Conservation (phyloP, 1,284 basidiomycete genomes). For the Melampsora larici-populina region DNA sequence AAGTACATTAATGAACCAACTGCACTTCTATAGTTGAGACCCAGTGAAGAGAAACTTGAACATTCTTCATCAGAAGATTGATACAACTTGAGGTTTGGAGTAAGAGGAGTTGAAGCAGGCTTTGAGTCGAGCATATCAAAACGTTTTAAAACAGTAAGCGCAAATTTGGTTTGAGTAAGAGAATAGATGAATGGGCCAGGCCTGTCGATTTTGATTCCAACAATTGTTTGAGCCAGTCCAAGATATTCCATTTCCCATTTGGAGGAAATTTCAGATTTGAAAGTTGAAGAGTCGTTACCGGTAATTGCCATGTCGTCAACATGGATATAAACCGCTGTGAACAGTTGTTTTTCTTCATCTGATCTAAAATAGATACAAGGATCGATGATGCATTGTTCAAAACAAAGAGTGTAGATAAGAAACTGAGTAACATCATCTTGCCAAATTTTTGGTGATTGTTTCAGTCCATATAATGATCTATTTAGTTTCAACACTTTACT, state of each 20-base stretch:
- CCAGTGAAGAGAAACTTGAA: neutral
- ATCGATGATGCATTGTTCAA: neutral
- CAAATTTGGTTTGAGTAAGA: too few species aligned
- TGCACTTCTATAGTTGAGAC: neutral
- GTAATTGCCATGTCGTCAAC: constrained; percentile 2
- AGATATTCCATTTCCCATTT: constrained; percentile 14
- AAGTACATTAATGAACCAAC: too few species aligned
- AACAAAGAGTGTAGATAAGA: neutral
- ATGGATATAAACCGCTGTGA: neutral
- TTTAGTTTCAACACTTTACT: neutral
- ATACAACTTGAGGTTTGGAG: too few species aligned
- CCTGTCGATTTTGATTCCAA: neutral
- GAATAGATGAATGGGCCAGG: too few species aligned
- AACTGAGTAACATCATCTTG: neutral
- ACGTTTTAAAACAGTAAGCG: too few species aligned
- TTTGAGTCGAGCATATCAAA: too few species aligned
- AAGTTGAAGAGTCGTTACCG: neutral
- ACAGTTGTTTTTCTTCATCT: neutral
- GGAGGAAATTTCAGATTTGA: constrained; percentile 2
- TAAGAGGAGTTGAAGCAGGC: too few species aligned
- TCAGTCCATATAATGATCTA: constrained; percentile 21
- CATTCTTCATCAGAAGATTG: constrained; percentile 3
- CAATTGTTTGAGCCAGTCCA: neutral
- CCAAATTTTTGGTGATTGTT: constrained; percentile 10
- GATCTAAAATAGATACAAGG: neutral